phyloP scores from a whole-genome alignment of 1,139 yeast species.

The Taphrina flavorubra region DNA sequence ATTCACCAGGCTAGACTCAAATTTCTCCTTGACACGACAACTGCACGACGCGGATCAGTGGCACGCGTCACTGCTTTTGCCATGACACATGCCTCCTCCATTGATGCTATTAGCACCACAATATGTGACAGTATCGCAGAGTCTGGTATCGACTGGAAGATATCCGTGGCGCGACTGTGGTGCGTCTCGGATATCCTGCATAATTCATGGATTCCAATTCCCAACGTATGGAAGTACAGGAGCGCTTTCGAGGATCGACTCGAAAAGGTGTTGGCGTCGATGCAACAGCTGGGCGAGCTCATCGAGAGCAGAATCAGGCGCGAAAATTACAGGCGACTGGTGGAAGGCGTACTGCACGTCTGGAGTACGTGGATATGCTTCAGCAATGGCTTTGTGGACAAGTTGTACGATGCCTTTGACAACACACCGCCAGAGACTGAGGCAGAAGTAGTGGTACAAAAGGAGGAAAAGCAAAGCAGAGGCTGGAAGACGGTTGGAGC shows the following conservation, averaged over 20 bases:
- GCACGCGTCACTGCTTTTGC: conserved; percentile 51
- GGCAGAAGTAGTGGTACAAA: background rate
- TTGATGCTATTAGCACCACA: conserved; percentile 46
- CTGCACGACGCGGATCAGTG: conserved; percentile 47
- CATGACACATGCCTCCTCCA: conserved; percentile 47
- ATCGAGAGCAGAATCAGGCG: conserved; percentile 46
- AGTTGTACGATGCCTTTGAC: conserved; percentile 41
- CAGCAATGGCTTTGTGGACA: conserved; percentile 40
- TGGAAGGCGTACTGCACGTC: conserved; percentile 45
- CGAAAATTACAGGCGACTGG: conserved; percentile 43
- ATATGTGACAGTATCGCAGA: conserved; percentile 47
- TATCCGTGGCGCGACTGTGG: conserved; percentile 48
- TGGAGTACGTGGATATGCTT: conserved; percentile 45
- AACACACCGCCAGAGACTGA: conserved; percentile 12
- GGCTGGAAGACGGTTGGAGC: conserved; percentile 35
- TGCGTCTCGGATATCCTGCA: conserved; percentile 49
- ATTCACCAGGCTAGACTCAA: conserved; percentile 5
- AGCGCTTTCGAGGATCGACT: conserved; percentile 40
- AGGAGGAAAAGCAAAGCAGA: conserved; percentile 9
- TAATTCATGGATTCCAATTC: conserved; percentile 47
- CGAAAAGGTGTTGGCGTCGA: conserved; percentile 39
- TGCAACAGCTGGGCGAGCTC: conserved; percentile 37
- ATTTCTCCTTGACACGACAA: conserved; percentile 42
- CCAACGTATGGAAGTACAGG: conserved; percentile 47
- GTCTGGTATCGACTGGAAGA: conserved; percentile 42